Conservation (phyloP, 176 grass and related monocot species). For the Lolium multiflorum region DNA sequence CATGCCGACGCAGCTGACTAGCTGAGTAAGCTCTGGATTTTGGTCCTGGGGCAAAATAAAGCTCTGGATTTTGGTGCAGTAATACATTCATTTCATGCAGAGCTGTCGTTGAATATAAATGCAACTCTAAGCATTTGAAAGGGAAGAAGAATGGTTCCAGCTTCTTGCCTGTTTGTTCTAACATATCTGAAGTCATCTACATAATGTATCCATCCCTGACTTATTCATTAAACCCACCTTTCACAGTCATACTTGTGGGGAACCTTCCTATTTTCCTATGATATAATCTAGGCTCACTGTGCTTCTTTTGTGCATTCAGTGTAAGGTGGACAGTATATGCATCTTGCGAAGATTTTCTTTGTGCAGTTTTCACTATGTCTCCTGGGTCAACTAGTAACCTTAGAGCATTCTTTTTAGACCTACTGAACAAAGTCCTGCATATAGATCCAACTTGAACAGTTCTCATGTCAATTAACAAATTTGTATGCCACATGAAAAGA, state of each 20-base stretch:
- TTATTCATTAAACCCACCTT: neutral
- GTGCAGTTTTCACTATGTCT: conserved; percentile 22
- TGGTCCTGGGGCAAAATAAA: neutral
- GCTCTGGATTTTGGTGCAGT: conserved; percentile 31
- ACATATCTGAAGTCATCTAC: neutral
- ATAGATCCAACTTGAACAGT: conserved; percentile 24
- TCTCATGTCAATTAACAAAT: conserved; percentile 4
- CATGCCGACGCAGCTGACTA: neutral
- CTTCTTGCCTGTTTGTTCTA: neutral
- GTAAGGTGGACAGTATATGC: neutral
- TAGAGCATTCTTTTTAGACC: neutral
- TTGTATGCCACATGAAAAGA: neutral
- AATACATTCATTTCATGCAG: conserved; percentile 11
- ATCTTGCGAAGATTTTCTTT: neutral
- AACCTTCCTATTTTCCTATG: conserved; percentile 10
- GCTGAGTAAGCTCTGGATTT: conserved; percentile 39
- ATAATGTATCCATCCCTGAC: neutral
- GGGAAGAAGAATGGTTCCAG: neutral
- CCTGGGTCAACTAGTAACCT: neutral
- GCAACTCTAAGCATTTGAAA: neutral
- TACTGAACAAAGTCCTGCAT: conserved; percentile 1
- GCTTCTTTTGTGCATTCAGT: neutral
- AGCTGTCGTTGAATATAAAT: neutral
- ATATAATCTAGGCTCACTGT: neutral
- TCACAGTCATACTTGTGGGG: neutral